Conservation (phyloP, 805 yeast species). For the Cyberlindnera saturnus region DNA sequence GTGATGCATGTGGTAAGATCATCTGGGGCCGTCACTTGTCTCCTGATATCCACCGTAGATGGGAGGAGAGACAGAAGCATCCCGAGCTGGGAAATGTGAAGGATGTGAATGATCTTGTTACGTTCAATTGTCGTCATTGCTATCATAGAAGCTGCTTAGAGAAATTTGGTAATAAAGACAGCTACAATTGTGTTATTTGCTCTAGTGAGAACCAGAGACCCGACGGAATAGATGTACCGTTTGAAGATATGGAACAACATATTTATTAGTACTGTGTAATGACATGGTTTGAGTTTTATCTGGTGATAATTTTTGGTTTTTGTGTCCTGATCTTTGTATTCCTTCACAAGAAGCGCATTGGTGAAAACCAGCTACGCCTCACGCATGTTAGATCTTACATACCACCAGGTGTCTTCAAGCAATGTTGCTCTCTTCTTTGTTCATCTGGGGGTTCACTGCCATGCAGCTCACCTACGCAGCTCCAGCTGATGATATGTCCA, state of each 20-base stretch:
- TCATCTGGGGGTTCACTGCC: slow-evolving; percentile 1
- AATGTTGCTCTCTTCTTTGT: slow-evolving; percentile 10
- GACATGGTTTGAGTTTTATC: neutral
- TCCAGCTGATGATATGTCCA: slow-evolving; percentile 13
- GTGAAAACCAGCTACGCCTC: no score
- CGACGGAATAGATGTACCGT: no score
- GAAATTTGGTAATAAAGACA: slow-evolving; percentile 34
- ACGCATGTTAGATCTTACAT: no score
- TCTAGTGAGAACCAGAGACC: slow-evolving; percentile 6
- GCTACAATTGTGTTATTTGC: slow-evolving; percentile 37
- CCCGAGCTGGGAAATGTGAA: neutral
- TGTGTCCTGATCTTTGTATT: no score
- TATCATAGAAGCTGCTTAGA: slow-evolving; percentile 55
- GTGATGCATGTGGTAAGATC: slow-evolving; percentile 71
- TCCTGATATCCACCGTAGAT: slow-evolving; percentile 42
- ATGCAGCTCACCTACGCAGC: neutral
- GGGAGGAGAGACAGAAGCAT: slow-evolving; percentile 41
- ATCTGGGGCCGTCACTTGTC: slow-evolving; percentile 65
- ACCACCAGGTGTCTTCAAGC: no score
- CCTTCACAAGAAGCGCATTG: no score
- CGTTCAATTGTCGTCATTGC: slow-evolving; percentile 62
- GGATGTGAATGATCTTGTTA: slow-evolving; percentile 31
- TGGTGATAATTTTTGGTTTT: neutral
- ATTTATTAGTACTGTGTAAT: no score
- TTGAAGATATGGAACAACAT: no score